Evolutionary conservation across 2,329 filamentous ascomycete species (phyloP).

Genomic region (Nemania diffusa): DNA sequence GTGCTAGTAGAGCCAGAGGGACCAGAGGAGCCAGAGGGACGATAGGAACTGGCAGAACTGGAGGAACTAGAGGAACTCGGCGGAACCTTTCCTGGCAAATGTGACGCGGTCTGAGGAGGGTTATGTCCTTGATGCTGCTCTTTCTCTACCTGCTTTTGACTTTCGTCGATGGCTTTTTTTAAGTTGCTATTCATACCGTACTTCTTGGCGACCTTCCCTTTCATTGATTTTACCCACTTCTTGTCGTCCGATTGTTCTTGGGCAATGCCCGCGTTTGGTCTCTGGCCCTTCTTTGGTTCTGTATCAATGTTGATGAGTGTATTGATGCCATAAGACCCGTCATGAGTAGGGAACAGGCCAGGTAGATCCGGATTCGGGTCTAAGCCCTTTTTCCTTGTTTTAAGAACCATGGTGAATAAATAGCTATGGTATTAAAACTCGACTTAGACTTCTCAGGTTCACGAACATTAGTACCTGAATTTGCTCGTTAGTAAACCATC

Average conservation of each 20-base stretch:
- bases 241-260: slow-evolving; percentile 38
- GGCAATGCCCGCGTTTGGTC: slow-evolving; percentile 28
- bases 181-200: slow-evolving; percentile 41
- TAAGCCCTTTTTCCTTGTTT: slow-evolving; percentile 27
- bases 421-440: not conserved
- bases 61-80: not conserved
- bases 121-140: slow-evolving; percentile 17
- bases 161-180: slow-evolving; percentile 36
- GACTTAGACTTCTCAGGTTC: slow-evolving; percentile 2
- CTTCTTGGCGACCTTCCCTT: slow-evolving; percentile 25
- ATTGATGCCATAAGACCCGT: slow-evolving; percentile 49
- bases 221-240: slow-evolving; percentile 27
- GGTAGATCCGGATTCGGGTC: slow-evolving; percentile 36
- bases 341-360: slow-evolving; percentile 43
- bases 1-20: not conserved
- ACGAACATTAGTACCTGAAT: slow-evolving; percentile 14
- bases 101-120: not conserved
- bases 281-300: slow-evolving; percentile 36
- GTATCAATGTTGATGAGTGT: slow-evolving; percentile 41
- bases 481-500: slow-evolving; percentile 15
- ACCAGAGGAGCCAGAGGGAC: not conserved
- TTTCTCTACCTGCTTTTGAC: slow-evolving; percentile 34
- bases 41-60: not conserved
- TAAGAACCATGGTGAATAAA: slow-evolving; percentile 32
- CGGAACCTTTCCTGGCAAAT: not conserved